Base-by-base conservation (phyloP, 1,284 basidiomycete genomes). In the Irpex sp. region DNA sequence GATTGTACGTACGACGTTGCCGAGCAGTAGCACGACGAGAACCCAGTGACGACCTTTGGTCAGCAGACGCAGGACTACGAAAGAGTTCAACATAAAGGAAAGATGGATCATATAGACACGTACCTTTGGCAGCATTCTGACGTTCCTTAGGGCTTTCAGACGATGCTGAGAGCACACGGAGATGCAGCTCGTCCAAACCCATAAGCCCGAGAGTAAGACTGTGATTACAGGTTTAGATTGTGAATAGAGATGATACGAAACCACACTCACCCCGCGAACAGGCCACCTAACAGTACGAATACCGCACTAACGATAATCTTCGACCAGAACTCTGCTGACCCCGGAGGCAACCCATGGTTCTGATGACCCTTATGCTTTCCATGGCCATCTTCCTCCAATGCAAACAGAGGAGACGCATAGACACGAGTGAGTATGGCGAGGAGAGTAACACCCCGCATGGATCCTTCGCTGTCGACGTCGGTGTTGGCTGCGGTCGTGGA, bases 101-200 rank as follows among this genome's bases (percentile, higher is more conserved):
- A 2, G 49, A 8, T 15, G 5, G 8, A 19, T 7, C 15, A 1
- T 11, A 11, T 51, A 4, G 1, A 64, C 2, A n/a, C 71, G n/a
- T 58, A 87, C 89, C 89, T 78, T 86, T 91, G 66, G 82, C 80
- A 0, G 93, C 94, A 64, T 94, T 88, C 60, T 75, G 72, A 67
- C 85, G 82, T 74, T 95, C 92, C 52, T 73, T 79, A 1, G 77
- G 70, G 70, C 95, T 85, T 19, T 89, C 90, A 0, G 94, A 96
- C 1, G 92, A 93, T 0, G 88, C 83, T 0, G 92, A 81, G 26
- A 97, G 81, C 0, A 97, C 96, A 34, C 93, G 89, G 17, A 98
- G 82, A 72, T 97, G 95, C 52, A 98, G 84, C 69, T 96, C 92
- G 71, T 98, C 96, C 17, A 97, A 85, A 1, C 96, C 96, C 96